Conservation (phyloP, 768 basidiomycete genomes). For the Hericium erinaceus region DNA sequence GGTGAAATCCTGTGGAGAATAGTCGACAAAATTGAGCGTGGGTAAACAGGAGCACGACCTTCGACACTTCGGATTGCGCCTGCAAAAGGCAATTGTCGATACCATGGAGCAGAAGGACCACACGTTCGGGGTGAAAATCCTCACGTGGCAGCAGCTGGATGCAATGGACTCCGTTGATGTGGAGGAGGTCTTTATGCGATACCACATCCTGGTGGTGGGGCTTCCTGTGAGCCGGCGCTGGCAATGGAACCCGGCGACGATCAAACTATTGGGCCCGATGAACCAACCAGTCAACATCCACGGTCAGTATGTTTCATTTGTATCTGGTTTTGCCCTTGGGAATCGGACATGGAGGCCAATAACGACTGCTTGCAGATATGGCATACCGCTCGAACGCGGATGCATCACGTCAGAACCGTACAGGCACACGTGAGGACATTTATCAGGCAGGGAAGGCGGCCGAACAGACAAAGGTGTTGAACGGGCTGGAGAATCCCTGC, state of each 20-base stretch:
- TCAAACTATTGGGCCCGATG: not conserved
- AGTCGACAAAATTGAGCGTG: too few species aligned
- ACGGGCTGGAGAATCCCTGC: not conserved
- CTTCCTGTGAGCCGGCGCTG: not conserved
- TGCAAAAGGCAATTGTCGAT: too few species aligned
- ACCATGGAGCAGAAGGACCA: too few species aligned
- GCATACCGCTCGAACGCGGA: not conserved
- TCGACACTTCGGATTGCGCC: too few species aligned
- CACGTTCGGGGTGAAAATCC: not conserved
- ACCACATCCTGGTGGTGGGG: not conserved
- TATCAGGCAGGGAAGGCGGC: not conserved
- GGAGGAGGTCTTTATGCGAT: not conserved
- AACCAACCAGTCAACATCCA: not conserved
- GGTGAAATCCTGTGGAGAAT: too few species aligned
- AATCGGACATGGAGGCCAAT: not conserved
- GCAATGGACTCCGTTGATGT: not conserved
- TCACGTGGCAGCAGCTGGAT: not conserved
- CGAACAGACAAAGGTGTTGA: not conserved
- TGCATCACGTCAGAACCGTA: not conserved
- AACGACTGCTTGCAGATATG: not conserved
- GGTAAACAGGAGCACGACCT: too few species aligned
- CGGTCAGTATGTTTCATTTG: not conserved
- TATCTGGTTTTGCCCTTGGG: not conserved
- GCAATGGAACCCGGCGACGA: not conserved
- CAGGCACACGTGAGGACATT: not conserved